A percentile compares a stretch with the other conserved stretches of the same genome.
These are phyloP conservation scores for Eucommia ulmoides DNA, from an alignment of 257 asterid species.

Conservation along the genomic window DNA sequence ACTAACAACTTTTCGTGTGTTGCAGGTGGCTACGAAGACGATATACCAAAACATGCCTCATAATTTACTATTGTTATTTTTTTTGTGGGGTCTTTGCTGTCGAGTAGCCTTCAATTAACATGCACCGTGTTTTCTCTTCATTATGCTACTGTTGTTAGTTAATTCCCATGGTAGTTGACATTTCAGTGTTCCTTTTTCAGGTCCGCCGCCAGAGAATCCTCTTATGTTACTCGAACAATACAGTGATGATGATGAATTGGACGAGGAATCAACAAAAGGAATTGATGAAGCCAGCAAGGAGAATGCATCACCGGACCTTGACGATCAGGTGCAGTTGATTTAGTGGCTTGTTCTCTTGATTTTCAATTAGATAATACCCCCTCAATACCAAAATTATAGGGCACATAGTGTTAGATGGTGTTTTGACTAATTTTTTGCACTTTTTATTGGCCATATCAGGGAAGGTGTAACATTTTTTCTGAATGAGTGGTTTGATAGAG, in stretches of 20 bases:
- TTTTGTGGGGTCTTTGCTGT: slow-evolving; percentile 11
- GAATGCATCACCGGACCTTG: slow-evolving; percentile 25
- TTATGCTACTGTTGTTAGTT: slow-evolving; percentile 5
- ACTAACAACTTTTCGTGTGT: slow-evolving; percentile 62
- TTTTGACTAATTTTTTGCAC: no score
- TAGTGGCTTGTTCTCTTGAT: background rate
- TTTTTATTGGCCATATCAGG: no score
- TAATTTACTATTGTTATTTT: slow-evolving; percentile 13
- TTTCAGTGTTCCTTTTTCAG: slow-evolving; percentile 36
- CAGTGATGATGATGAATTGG: slow-evolving; percentile 89
- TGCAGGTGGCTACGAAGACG: slow-evolving; percentile 59
- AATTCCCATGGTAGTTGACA: slow-evolving; percentile 25
- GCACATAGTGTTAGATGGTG: no score
- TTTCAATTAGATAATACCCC: no score
- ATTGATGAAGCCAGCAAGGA: slow-evolving; percentile 20
- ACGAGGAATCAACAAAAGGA: slow-evolving; percentile 38
- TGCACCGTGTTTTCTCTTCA: slow-evolving; percentile 5
- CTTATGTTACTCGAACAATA: slow-evolving; percentile 82
- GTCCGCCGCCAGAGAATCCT: slow-evolving; percentile 58
- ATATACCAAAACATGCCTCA: slow-evolving; percentile 10
- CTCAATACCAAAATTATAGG: no score
- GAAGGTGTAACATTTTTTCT: no score
- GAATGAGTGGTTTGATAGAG: no score
- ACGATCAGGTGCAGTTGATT: slow-evolving; percentile 39
- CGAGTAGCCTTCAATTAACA: slow-evolving; percentile 13